Evolutionary conservation across 345 rosid species (phyloP), one percentile per base, ranked within the genome.

Genomic region (Odontarrhena argentea): DNA sequence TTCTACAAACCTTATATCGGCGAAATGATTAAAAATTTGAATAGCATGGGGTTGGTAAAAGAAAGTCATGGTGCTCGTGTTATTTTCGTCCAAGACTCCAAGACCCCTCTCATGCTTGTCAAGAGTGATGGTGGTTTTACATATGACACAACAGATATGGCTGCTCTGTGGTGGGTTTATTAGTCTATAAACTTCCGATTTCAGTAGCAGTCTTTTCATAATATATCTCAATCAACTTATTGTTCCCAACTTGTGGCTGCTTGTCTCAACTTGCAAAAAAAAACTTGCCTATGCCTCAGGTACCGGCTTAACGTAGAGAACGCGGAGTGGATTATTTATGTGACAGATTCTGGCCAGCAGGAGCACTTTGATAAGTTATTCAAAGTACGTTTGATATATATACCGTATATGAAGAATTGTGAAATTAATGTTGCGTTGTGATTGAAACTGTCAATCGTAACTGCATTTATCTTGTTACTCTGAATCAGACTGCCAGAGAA

Each of bases 111-210:
- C 68, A 91, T 91, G 36, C 85, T 91, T 65, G 86, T 91, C 60
- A 91, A 91, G 89, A 88, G 86, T 71, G 92, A 88, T 44, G 92
- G 97, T 40, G 96, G 97, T 55, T 87, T 53, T 80, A 91, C 86
- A 71, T 87, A 91, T 71, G 87, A 86, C 32, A 85, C 96, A 36
- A 88, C 97, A 40, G 97, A 88, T 81, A 65, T 91, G 18, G 4
- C 97, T 76, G 96, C 97, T 55, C 81, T 91, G 56, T 88, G 97
- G 97, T 91, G 43, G 61, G 86, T 18, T 18, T 18, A 18, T 18
- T 18, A 18, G 22, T 18, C 22, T 18, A 18, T 18, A 18, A 18
- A 18, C 22, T 18, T 18, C 22, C 22, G 22, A 18, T 18, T 18
- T 18, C 22, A 18, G 22, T 18, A 18, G 22, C 22, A 18, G 22